phyloP scores from a whole-genome alignment of 1,139 yeast species.

The Saccharomycopsis hybrid region DNA sequence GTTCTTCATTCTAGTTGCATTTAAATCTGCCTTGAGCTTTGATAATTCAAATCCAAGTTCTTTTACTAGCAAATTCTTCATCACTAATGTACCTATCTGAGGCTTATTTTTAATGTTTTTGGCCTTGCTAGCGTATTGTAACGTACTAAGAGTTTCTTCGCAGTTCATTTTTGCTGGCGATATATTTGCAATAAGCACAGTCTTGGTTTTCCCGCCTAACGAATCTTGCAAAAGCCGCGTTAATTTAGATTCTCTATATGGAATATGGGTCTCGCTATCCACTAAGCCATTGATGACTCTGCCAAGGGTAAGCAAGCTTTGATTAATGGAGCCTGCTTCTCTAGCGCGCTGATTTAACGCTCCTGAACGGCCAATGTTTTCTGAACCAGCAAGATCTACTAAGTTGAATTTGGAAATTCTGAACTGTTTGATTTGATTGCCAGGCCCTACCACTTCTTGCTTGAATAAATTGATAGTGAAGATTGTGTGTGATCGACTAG shows the following conservation, averaged over 20 bases:
- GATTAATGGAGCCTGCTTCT: conserved; percentile 66
- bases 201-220: conserved; percentile 60
- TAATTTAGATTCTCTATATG: conserved; percentile 60
- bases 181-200: conserved; percentile 57
- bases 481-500: conserved; percentile 69
- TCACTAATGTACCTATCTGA: conserved; percentile 38
- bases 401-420: conserved; percentile 63
- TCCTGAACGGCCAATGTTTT: conserved; percentile 57
- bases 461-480: conserved; percentile 37
- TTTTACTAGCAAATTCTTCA: conserved; percentile 51
- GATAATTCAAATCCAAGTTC: conserved; percentile 53
- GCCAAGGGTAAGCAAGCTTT: conserved; percentile 57
- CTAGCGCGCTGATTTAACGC: conserved; percentile 52
- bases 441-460: conserved; percentile 1
- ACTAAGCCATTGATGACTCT: conserved; percentile 54
- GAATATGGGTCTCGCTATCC: conserved; percentile 41
- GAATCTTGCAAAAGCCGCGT: conserved; percentile 61
- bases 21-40: conserved; percentile 47
- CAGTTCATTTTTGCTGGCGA: conserved; percentile 58
- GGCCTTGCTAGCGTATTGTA: conserved; percentile 62
- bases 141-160: conserved; percentile 58
- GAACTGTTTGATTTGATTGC: conserved; percentile 23
- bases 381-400: conserved; percentile 78
- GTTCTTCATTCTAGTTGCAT: conserved; percentile 55
- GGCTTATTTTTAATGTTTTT: conserved; percentile 59